Evolutionary conservation across 345 rosid species (phyloP).

Genomic region (Ricinus communis): DNA sequence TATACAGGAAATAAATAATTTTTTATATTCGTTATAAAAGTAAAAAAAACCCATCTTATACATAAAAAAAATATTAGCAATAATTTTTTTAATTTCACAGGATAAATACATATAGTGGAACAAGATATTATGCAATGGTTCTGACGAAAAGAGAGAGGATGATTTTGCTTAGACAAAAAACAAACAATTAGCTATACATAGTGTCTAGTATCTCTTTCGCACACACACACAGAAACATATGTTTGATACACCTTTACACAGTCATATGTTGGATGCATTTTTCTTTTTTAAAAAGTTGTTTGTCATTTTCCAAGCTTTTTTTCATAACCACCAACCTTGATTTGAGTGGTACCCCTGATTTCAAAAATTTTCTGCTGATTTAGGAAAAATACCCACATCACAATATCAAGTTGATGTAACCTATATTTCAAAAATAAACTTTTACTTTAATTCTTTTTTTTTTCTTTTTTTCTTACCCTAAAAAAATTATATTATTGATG

Average conservation of each 20-base stretch:
- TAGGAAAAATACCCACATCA: background rate
- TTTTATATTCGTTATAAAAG: too few species aligned
- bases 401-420: background rate
- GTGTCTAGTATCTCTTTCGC: background rate
- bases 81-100: too few species aligned
- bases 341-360: background rate
- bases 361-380: background rate
- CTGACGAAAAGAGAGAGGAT: constrained; percentile 7
- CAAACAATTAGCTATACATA: background rate
- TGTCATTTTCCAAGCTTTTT: constrained; percentile 17
- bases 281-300: constrained; percentile 23
- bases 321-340: background rate
- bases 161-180: constrained; percentile 22
- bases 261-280: constrained; percentile 10
- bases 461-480: too few species aligned
- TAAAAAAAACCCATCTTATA: too few species aligned
- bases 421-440: background rate
- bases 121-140: too few species aligned
- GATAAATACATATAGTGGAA: too few species aligned
- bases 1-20: too few species aligned
- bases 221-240: too few species aligned
- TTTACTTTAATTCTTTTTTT: background rate
- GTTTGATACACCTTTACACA: constrained; percentile 15
- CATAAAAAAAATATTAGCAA: too few species aligned
- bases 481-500: background rate